Base-by-base conservation (phyloP, 1,139 yeast genomes). In the Yamadazyma songkhlaensis region DNA sequence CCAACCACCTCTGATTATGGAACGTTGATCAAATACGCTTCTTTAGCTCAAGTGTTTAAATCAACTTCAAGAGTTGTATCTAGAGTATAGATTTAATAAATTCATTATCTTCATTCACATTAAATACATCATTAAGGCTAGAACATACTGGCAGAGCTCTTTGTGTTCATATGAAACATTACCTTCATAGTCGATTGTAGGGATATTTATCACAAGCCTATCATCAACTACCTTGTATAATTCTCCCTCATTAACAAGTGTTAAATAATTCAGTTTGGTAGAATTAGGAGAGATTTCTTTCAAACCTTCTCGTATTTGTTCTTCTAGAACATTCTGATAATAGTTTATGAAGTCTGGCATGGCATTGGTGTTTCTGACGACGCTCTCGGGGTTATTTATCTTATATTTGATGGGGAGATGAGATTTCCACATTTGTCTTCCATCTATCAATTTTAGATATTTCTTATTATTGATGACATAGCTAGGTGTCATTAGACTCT, bases 21-120 rank as follows among this genome's bases (percentile, higher is more conserved):
- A 35, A 10, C 40, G 1, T 45, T 59, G 20, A 38, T 52, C 29
- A 47, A 48, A 26, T 53, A 36, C 40, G 50, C 49, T 3, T 53
- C 60, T 10, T 45, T 57, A 17, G 45, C 50, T n/a, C 60, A 56
- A 36, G 51, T 54, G 9, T 55, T 55, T 38, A 40, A 49, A 32
- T 54, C 45, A 17, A 53, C 42, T 9, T 36, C 45, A 9, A 44
- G 56, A 36, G 53, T 57, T 3, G 46, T 45, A 11, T 47, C 37
- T 34, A 32, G 37, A 26, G 6, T 17, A 17, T 17, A 17, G 20
- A 50, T 55, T 29, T 47, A 25, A 35, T 35, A 30, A 15, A 31
- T 14, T 14, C 9, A n/a, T 23, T 11, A 21, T 29, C 12, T 28
- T 24, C 13, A 6, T 7, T 26, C 40, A 46, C 20, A 46, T 9